Conservation (phyloP, 2,329 filamentous ascomycete genomes). For the Escovopsis sp. region DNA sequence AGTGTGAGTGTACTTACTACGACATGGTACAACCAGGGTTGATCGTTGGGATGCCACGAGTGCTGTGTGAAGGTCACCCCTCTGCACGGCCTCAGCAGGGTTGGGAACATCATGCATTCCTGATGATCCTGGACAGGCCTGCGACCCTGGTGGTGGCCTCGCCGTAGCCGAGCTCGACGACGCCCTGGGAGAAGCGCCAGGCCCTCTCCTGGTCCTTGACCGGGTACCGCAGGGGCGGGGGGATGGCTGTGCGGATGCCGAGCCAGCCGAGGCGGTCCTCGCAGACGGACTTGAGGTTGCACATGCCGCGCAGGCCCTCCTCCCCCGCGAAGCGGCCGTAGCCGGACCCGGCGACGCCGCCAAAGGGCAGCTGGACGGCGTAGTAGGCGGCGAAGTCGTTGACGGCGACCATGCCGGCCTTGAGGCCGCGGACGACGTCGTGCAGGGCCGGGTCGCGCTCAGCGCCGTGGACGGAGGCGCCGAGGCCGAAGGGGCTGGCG, state of each 20-base stretch:
- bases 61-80: no score
- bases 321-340: slow-evolving; percentile 89
- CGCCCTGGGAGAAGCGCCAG: slow-evolving; percentile 49
- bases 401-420: slow-evolving; percentile 80
- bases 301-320: slow-evolving; percentile 72
- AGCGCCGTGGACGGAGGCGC: slow-evolving; percentile 73
- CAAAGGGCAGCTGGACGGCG: slow-evolving; percentile 87
- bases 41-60: no score
- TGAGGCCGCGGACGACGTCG: slow-evolving; percentile 51
- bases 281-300: slow-evolving; percentile 79
- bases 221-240: slow-evolving; percentile 67
- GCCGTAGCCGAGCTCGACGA: slow-evolving; percentile 48
- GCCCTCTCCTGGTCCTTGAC: slow-evolving; percentile 47
- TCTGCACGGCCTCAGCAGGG: no score
- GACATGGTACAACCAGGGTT: no score
- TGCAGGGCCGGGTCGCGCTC: slow-evolving; percentile 44
- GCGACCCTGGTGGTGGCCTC: slow-evolving; percentile 20
- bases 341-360: slow-evolving; percentile 74
- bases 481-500: slow-evolving; percentile 70
- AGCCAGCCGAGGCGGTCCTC: slow-evolving; percentile 52
- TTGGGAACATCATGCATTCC: slow-evolving; percentile 22
- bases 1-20: no score
- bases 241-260: slow-evolving; percentile 62
- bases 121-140: slow-evolving; percentile 27
- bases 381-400: slow-evolving; percentile 95